These are phyloP conservation scores for Aspergillus fumigatiaffinis DNA, from an alignment of 2,329 filamentous ascomycete genomes.

Conservation along the genomic window DNA sequence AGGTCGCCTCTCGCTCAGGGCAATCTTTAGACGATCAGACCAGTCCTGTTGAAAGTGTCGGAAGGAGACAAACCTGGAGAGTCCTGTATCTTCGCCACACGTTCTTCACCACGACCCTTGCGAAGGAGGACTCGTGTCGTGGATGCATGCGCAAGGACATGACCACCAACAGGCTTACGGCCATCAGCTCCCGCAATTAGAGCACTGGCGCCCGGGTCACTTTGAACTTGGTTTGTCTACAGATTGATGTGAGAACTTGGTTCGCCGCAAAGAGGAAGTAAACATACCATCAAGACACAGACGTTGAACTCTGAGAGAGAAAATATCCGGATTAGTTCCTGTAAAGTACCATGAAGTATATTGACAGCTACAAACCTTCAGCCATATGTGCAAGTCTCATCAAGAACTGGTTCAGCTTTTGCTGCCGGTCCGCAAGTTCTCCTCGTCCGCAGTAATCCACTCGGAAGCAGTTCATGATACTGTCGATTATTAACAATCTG, in stretches of 20 bases:
- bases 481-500: conserved; percentile 64
- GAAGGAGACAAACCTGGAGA: conserved; percentile 52
- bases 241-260: conserved; percentile 2
- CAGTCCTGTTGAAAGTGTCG: conserved; percentile 6
- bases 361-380: conserved; percentile 44
- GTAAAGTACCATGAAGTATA: background rate
- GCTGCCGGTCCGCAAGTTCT: conserved; percentile 64
- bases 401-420: conserved; percentile 63
- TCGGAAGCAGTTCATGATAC: conserved; percentile 66
- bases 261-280: background rate
- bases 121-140: conserved; percentile 63
- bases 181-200: conserved; percentile 66
- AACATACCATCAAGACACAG: conserved; percentile 57
- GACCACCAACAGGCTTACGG: conserved; percentile 63
- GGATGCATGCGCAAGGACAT: conserved; percentile 66
- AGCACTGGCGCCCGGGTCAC: conserved; percentile 64
- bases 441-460: conserved; percentile 65
- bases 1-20: conserved; percentile 65
- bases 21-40: conserved; percentile 49
- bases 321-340: conserved; percentile 1
- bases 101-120: conserved; percentile 66
- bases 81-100: conserved; percentile 66
- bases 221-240: conserved; percentile 68
- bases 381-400: conserved; percentile 62
- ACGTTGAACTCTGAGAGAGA: conserved; percentile 59